Conservation (phyloP, 805 yeast genomes). For the Saccharomyces jurei region DNA sequence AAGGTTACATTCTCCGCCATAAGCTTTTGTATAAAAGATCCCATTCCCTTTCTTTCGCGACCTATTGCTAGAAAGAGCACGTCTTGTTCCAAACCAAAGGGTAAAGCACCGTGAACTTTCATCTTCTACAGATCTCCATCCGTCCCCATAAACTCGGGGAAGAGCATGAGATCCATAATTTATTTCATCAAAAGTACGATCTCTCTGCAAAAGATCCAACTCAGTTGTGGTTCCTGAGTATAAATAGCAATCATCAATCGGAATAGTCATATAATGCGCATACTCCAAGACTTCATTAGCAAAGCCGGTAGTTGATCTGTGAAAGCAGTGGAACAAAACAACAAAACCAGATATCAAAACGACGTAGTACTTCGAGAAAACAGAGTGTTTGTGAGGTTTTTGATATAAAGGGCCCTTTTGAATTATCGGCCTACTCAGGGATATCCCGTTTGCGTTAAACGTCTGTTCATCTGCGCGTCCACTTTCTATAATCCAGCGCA, state of each 20-base stretch:
- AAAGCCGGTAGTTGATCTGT: conserved; percentile 40
- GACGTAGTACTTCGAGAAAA: conserved; percentile 53
- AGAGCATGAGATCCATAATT: conserved; percentile 49
- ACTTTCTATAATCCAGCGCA: conserved; percentile 48
- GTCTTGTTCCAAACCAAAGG: conserved; percentile 70
- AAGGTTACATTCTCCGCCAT: not conserved
- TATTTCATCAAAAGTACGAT: conserved; percentile 37
- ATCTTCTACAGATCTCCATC: conserved; percentile 76
- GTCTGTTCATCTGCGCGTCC: conserved; percentile 46
- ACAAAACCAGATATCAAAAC: conserved; percentile 66
- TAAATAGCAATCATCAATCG: conserved; percentile 61
- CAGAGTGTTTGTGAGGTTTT: conserved; percentile 60
- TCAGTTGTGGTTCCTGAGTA: conserved; percentile 62
- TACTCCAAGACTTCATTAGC: conserved; percentile 43
- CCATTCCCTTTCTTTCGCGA: not conserved
- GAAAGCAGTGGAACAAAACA: conserved; percentile 45
- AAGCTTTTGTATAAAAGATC: not conserved
- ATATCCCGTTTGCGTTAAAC: conserved; percentile 48
- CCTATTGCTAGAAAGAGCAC: conserved; percentile 32
- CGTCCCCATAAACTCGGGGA: conserved; percentile 73
- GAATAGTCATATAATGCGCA: conserved; percentile 48
- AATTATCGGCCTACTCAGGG: conserved; percentile 53
- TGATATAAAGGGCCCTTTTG: conserved; percentile 61
- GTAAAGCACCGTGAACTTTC: conserved; percentile 73
- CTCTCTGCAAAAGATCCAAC: conserved; percentile 44